Evolutionary conservation across 192 early-diverging fungal species (phyloP).

Genomic region (Linnemannia hyalina): DNA sequence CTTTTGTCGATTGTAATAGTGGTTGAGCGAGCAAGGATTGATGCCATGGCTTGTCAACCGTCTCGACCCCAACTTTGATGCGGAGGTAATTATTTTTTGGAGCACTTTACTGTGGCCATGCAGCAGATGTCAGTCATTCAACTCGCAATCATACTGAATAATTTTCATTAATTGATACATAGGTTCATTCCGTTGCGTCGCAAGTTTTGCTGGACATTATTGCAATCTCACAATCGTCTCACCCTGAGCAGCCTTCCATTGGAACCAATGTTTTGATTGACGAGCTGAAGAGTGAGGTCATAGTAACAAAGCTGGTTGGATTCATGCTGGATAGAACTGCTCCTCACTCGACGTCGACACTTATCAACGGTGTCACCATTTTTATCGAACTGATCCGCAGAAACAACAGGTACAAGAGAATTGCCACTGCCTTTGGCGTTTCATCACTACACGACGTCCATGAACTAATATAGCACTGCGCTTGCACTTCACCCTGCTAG

Average conservation of each 20-base stretch:
- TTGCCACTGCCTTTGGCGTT: background rate
- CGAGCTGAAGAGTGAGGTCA: constrained; percentile 78
- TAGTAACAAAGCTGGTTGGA: constrained; percentile 78
- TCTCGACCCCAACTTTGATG: constrained; percentile 81
- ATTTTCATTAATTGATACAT: background rate
- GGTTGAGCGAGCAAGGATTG: constrained; percentile 87
- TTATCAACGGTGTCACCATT: constrained; percentile 94
- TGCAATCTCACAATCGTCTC: constrained; percentile 78
- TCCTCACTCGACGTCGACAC: constrained; percentile 85
- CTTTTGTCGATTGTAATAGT: constrained; percentile 59
- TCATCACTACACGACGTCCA: background rate
- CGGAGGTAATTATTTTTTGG: constrained; percentile 67
- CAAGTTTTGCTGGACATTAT: constrained; percentile 89
- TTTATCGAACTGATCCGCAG: constrained; percentile 97
- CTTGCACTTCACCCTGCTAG: constrained; percentile 11
- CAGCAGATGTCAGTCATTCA: too few relatives aligned
- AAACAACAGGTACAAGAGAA: constrained; percentile 81
- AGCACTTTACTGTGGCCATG: too few relatives aligned
- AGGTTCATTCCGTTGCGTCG: constrained; percentile 80
- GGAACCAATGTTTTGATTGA: constrained; percentile 72
- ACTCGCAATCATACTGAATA: background rate
- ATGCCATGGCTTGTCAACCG: constrained; percentile 78
- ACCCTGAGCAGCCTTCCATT: constrained; percentile 71
- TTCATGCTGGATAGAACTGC: constrained; percentile 88
- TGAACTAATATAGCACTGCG: background rate